A percentile compares a stretch with the other conserved stretches of the same genome.
Evolutionary conservation across 2,329 filamentous ascomycete genomes (phyloP).

Genomic region (Phaeomoniella chlamydospora): DNA sequence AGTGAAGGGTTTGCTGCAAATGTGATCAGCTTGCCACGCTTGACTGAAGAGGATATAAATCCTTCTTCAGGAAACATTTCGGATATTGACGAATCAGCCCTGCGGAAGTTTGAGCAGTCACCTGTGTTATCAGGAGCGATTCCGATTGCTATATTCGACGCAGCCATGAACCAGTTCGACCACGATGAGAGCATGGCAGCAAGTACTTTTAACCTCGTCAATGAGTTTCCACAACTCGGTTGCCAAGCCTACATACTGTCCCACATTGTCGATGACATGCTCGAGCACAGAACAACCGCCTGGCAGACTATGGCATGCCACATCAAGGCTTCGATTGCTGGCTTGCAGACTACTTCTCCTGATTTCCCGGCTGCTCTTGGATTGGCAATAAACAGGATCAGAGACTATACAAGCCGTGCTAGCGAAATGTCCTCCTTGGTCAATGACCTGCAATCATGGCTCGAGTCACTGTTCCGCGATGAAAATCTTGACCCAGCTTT

Average conservation of each 20-base stretch:
- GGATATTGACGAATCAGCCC: conserved; percentile 35
- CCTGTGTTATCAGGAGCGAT: conserved; percentile 88
- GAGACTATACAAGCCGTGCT: conserved; percentile 26
- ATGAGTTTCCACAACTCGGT: conserved; percentile 51
- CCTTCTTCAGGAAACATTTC: conserved; percentile 37
- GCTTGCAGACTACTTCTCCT: conserved; percentile 46
- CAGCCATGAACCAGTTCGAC: conserved; percentile 64
- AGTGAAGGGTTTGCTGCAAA: conserved; percentile 35
- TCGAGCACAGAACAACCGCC: conserved; percentile 42
- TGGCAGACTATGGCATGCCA: conserved; percentile 55
- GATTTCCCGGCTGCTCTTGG: conserved; percentile 61
- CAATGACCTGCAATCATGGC: conserved; percentile 31
- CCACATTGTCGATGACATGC: conserved; percentile 56
- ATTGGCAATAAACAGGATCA: conserved; percentile 48
- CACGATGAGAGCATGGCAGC: conserved; percentile 52
- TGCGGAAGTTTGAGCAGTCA: conserved; percentile 54
- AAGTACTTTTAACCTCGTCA: conserved; percentile 68
- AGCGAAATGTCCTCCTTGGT: conserved; percentile 21
- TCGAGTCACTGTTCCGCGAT: conserved; percentile 29
- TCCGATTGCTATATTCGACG: conserved; percentile 80
- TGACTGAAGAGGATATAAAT: conserved; percentile 50
- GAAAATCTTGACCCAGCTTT: conserved; percentile 38
- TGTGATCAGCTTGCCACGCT: conserved; percentile 41
- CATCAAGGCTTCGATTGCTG: conserved; percentile 56
- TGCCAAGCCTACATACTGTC: conserved; percentile 53